A percentile compares a stretch with the other conserved stretches of the same genome.
Conservation (phyloP, 169 alveolate species). For the Plasmodium cynomolgi region DNA sequence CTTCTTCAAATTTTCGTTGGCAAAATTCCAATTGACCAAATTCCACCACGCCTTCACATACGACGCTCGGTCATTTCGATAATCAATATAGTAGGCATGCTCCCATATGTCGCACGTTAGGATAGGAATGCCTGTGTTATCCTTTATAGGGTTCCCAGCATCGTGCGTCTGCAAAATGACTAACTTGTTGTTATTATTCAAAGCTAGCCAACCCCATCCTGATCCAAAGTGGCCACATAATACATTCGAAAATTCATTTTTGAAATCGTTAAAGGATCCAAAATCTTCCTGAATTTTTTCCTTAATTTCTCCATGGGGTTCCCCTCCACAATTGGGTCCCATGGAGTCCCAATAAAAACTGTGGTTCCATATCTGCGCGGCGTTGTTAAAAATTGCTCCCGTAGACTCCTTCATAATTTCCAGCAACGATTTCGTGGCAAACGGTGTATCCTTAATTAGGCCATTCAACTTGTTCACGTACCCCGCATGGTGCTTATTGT, state of each 20-base stretch:
- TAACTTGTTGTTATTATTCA: conserved; percentile 90
- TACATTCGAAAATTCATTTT: conserved; percentile 85
- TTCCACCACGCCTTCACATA: conserved; percentile 94
- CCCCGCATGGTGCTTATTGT: conserved; percentile 96
- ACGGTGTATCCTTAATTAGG: conserved; percentile 23
- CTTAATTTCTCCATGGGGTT: conserved; percentile 89
- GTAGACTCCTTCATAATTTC: conserved; percentile 83
- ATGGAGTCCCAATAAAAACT: conserved; percentile 94
- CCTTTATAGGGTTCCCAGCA: conserved; percentile 92
- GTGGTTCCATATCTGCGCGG: conserved; percentile 95
- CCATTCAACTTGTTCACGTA: conserved; percentile 92
- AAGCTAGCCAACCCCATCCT: conserved; percentile 99
- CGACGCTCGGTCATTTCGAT: conserved; percentile 91
- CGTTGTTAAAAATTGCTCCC: conserved; percentile 91
- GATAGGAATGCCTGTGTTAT: conserved; percentile 90
- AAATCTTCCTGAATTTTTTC: conserved; percentile 88
- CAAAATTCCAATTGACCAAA: conserved; percentile 95
- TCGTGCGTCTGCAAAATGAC: conserved; percentile 93
- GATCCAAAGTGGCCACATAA: conserved; percentile 96
- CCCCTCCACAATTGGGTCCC: conserved; percentile 93
- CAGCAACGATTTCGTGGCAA: conserved; percentile 76
- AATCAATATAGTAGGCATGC: conserved; percentile 96
- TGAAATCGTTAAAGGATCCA: conserved; percentile 90
- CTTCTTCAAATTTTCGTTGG: conserved; percentile 81
- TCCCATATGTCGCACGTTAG: conserved; percentile 97